Evolutionary conservation across 1,284 basidiomycete genomes (phyloP).

Genomic region (Taiwanofungus camphoratus): DNA sequence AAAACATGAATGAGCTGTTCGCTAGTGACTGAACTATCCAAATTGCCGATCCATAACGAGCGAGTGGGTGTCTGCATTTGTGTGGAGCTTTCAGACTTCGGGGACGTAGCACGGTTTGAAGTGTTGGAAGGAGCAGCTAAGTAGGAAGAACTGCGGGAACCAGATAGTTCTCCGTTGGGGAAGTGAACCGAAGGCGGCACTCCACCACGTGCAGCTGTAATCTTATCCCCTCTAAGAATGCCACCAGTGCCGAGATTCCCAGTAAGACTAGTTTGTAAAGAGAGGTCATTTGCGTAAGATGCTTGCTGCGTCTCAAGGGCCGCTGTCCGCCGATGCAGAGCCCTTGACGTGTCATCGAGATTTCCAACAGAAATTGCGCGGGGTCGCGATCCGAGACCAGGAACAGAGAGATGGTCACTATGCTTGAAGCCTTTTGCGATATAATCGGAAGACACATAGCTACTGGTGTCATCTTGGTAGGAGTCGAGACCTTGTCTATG

Average conservation of each 20-base stretch:
- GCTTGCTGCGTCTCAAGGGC: slow-evolving; percentile 48
- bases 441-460: slow-evolving; percentile 50
- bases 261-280: slow-evolving; percentile 34
- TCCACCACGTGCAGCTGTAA: slow-evolving; percentile 35
- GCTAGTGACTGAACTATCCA: slow-evolving; percentile 89
- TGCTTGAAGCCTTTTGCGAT: slow-evolving; percentile 71
- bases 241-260: slow-evolving; percentile 43
- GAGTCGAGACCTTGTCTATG: slow-evolving; percentile 33
- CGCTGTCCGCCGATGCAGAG: slow-evolving; percentile 58
- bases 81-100: slow-evolving; percentile 65
- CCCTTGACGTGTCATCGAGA: slow-evolving; percentile 67
- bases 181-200: slow-evolving; percentile 65
- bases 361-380: slow-evolving; percentile 90
- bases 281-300: slow-evolving; percentile 54
- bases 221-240: slow-evolving; percentile 55
- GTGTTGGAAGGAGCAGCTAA: slow-evolving; percentile 52
- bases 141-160: slow-evolving; percentile 59
- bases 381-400: slow-evolving; percentile 50
- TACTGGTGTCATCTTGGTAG: slow-evolving; percentile 51
- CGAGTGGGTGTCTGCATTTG: slow-evolving; percentile 90
- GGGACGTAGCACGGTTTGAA: slow-evolving; percentile 69
- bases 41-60: slow-evolving; percentile 95
- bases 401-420: slow-evolving; percentile 54
- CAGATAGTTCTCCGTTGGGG: slow-evolving; percentile 50
- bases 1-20: slow-evolving; percentile 95